Percentiles rank a stretch among this genome's conserved stretches.
Conservation (phyloP, 1,284 basidiomycete genomes). For the Xerocomus nothofagi region DNA sequence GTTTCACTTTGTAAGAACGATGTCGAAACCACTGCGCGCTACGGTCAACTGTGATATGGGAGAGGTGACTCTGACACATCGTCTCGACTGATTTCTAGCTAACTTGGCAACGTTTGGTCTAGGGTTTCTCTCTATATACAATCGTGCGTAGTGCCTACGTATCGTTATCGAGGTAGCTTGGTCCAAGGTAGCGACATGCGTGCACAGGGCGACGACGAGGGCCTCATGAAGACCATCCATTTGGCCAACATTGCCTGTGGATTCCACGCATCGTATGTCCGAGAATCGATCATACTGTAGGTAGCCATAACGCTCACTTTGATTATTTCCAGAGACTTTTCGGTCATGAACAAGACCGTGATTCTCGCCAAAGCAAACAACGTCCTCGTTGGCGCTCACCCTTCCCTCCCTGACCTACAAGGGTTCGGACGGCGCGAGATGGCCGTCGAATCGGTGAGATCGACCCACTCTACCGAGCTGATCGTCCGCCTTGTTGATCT, state of each 20-base stretch:
- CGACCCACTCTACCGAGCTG: neutral
- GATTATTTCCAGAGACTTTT: slow-evolving; percentile 48
- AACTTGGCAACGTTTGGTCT: neutral
- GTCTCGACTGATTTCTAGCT: neutral
- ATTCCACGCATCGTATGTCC: slow-evolving; percentile 57
- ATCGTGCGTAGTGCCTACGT: slow-evolving; percentile 39
- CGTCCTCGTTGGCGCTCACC: slow-evolving; percentile 60
- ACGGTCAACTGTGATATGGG: slow-evolving; percentile 66
- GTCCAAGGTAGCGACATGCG: neutral
- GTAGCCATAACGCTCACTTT: neutral
- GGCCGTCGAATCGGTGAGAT: slow-evolving; percentile 53
- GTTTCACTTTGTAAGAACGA: slow-evolving; percentile 2
- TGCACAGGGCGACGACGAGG: slow-evolving; percentile 55
- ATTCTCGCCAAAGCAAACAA: slow-evolving; percentile 50
- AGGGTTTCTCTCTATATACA: slow-evolving; percentile 56
- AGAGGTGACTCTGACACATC: slow-evolving; percentile 41
- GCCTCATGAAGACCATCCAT: slow-evolving; percentile 62
- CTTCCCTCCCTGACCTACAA: slow-evolving; percentile 61
- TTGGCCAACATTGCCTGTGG: slow-evolving; percentile 66
- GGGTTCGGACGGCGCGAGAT: slow-evolving; percentile 66
- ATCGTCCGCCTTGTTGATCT: neutral
- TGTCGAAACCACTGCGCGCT: slow-evolving; percentile 38
- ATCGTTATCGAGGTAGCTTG: neutral
- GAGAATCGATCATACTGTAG: neutral
- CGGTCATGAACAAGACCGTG: slow-evolving; percentile 62